Evolutionary conservation across 2,329 filamentous ascomycete genomes (phyloP), one percentile per base, ranked within the genome.

Genomic region (Cercospora beticola): DNA sequence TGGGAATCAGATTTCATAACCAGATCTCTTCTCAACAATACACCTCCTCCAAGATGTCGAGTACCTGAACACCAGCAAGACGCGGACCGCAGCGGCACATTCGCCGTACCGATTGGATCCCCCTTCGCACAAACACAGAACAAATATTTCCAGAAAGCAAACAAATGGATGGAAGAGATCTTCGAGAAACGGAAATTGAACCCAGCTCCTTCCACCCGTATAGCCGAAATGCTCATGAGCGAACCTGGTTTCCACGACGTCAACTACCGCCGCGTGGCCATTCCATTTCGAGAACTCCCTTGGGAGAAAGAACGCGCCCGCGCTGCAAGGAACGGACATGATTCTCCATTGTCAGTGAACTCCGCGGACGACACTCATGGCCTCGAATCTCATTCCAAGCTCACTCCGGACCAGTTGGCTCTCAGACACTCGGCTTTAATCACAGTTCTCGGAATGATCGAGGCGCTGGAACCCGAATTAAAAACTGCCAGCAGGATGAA

Each of bases 1-100:
- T 97, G 94, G 94, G 94, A 97, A 72, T 90, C 90, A 5, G 94
- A 97, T 80, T 89, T 93, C 77, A 87, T 90, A 12, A 88, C 97
- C 71, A 90, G 94, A 73, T 94, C 93, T 79, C 84, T 98, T 30
- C 85, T 92, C 62, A 92, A 92, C 2, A 92, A 95, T 77, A 88
- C 91, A 1, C 88, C 89, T 2, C 86, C 86, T 14, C 83, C 86
- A 64, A 80, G 85, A 72, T 82, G 85, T 26, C 83, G 83, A 68
- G 85, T 88, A 18, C 85, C 88, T 46, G 86, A 89, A 59, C 88
- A 92, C 68, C 84, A 87, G 72, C 84, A 87, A 56, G 85, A 86
- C 40, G 91, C 90, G 0, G 84, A 89, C 61, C 84, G 86, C 30
- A 90, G 92, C 57, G 92, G 91, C 6, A 94, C 92, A 36, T 97